Evolutionary conservation across 768 basidiomycete species (phyloP).

Genomic region (Rhodosporidiobolus sp.): DNA sequence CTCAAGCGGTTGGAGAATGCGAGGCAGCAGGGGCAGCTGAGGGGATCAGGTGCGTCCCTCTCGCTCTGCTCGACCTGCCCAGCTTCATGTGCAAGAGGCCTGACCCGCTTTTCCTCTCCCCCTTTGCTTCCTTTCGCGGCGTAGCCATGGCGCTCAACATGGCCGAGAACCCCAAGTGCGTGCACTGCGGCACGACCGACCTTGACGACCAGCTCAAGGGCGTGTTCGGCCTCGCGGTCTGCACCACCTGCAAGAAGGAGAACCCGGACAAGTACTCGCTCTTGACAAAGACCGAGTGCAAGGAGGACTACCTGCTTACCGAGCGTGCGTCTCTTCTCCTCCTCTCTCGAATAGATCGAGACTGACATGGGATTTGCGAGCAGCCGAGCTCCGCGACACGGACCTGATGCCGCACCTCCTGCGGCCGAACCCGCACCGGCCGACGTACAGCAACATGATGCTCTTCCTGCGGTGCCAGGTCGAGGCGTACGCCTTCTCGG

Average conservation of each 20-base stretch:
- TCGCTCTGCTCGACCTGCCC: background rate
- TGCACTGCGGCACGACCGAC: conserved; percentile 80
- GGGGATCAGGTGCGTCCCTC: conserved; percentile 28
- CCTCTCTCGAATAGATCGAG: background rate
- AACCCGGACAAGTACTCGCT: conserved; percentile 89
- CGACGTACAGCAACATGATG: conserved; percentile 99
- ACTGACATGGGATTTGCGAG: background rate
- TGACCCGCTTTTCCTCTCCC: background rate
- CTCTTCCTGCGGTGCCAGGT: conserved; percentile 88
- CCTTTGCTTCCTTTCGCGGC: too few relatives aligned
- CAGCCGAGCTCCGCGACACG: conserved; percentile 88
- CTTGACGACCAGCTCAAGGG: conserved; percentile 78
- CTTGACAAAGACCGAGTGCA: conserved; percentile 97
- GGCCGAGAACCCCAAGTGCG: conserved; percentile 73
- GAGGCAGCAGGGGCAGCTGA: conserved; percentile 33
- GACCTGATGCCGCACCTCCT: conserved; percentile 88
- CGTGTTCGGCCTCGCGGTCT: conserved; percentile 79
- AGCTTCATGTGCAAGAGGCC: background rate
- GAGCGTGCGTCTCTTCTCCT: conserved; percentile 60
- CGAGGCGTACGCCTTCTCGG: conserved; percentile 77
- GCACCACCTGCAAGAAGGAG: conserved; percentile 83
- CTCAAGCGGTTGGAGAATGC: conserved; percentile 45
- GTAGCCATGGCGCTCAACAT: conserved; percentile 75
- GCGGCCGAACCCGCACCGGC: conserved; percentile 90
- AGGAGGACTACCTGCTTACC: conserved; percentile 94